Percentiles rank a stretch among this genome's conserved stretches.
Conservation (phyloP, 805 yeast genomes). For the Monosporozyma aquatica region DNA sequence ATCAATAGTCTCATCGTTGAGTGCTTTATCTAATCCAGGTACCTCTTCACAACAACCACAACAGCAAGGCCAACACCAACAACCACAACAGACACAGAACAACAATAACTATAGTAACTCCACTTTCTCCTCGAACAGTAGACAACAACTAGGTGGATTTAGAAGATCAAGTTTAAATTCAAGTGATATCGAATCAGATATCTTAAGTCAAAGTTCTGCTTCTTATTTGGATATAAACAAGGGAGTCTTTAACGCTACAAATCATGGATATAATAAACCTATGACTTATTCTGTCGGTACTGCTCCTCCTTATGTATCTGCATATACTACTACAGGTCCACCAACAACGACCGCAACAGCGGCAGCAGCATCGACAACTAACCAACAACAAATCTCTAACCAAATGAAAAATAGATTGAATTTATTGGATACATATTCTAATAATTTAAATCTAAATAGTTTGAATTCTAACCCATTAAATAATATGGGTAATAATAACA, state of each 20-base stretch:
- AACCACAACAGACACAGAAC: background rate
- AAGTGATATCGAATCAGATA: conserved; percentile 20
- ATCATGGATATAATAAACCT: conserved; percentile 20
- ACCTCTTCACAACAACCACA: conserved; percentile 1
- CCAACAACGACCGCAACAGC: conserved; percentile 1
- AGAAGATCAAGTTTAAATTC: conserved; percentile 26
- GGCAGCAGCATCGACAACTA: no score
- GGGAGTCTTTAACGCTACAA: conserved; percentile 1
- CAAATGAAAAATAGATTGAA: conserved; percentile 11
- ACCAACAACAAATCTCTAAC: background rate
- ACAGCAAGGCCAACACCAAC: background rate
- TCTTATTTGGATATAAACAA: conserved; percentile 1
- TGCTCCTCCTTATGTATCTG: conserved; percentile 20
- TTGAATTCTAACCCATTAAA: conserved; percentile 9
- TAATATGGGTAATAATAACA: background rate
- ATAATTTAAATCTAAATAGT: conserved; percentile 16
- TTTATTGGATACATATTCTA: conserved; percentile 20
- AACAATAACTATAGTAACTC: conserved; percentile 4
- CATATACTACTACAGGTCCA: conserved; percentile 5
- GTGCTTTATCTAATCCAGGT: conserved; percentile 25
- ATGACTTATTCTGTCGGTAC: conserved; percentile 28
- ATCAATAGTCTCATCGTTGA: conserved; percentile 31
- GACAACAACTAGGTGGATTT: conserved; percentile 23
- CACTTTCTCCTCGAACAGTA: background rate
- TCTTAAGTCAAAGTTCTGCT: conserved; percentile 7